Evolutionary conservation across 768 basidiomycete genomes (phyloP).

Genomic region (Suillus spraguei): DNA sequence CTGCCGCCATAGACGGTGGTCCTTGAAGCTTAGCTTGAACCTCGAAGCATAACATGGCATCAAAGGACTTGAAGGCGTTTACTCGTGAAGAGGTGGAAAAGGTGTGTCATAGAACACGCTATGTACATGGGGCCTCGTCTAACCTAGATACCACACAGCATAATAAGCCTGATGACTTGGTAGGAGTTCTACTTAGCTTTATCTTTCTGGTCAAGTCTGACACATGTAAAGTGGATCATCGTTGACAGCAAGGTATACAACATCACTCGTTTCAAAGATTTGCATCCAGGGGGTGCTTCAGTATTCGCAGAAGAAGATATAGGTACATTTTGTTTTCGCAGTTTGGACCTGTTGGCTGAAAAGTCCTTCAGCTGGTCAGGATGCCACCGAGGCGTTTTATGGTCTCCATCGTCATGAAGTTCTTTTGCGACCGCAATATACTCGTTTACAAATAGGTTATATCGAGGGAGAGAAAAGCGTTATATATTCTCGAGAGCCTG

Average conservation of each 20-base stretch:
- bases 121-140: not conserved
- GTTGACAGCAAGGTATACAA: constrained; percentile 86
- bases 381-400: constrained; percentile 80
- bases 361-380: constrained; percentile 58
- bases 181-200: constrained; percentile 30
- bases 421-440: constrained; percentile 65
- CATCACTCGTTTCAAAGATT: constrained; percentile 70
- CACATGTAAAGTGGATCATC: constrained; percentile 67
- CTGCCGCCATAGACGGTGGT: not conserved
- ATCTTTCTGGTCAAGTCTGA: constrained; percentile 2
- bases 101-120: constrained; percentile 36
- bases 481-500: constrained; percentile 48
- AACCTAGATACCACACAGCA: constrained; percentile 48
- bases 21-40: not conserved
- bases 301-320: constrained; percentile 78
- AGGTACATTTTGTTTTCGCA: constrained; percentile 43
- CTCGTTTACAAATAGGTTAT: constrained; percentile 62
- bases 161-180: constrained; percentile 76
- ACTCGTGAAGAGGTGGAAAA: constrained; percentile 74
- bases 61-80: constrained; percentile 37
- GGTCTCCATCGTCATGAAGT: constrained; percentile 77
- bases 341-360: not conserved
- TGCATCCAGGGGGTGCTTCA: constrained; percentile 82
- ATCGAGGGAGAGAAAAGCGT: constrained; percentile 60
- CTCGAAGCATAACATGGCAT: not conserved